Evolutionary conservation across 257 asterid genomes (phyloP).

Genomic region (Vinca minor): DNA sequence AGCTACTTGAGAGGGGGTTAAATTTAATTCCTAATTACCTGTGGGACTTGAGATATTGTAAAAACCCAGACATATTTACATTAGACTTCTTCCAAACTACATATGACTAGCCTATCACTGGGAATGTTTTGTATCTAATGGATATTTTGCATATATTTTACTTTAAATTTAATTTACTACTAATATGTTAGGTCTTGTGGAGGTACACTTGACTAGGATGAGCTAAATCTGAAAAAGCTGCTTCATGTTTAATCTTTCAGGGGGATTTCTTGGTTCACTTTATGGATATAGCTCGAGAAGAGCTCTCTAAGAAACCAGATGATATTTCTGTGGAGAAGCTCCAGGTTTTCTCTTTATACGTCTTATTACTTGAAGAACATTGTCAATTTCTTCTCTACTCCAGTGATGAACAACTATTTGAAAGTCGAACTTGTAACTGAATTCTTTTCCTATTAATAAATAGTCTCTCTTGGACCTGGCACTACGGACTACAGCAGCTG

Average conservation of each 20-base stretch:
- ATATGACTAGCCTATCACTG: neutral
- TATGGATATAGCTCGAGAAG: conserved; percentile 94
- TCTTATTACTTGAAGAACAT: no score
- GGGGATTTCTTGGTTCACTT: conserved; percentile 98
- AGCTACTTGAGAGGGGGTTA: neutral
- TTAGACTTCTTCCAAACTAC: neutral
- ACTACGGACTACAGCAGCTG: conserved; percentile 89
- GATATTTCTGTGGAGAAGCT: conserved; percentile 87
- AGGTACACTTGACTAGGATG: neutral
- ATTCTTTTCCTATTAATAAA: conserved; percentile 18
- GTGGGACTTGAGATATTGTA: neutral
- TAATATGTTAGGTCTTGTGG: neutral
- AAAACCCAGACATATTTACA: neutral
- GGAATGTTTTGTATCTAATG: neutral
- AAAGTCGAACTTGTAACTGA: conserved; percentile 3
- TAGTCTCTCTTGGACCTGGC: conserved; percentile 99
- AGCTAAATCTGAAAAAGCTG: conserved; percentile 3
- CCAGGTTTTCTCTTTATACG: conserved; percentile 49
- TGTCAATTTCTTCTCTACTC: conserved; percentile 10
- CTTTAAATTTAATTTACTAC: neutral
- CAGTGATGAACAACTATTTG: neutral
- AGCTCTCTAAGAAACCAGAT: conserved; percentile 85
- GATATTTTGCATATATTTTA: neutral
- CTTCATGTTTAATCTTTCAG: conserved; percentile 39
- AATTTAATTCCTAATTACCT: neutral